Evolutionary conservation across 345 rosid genomes (phyloP).

Genomic region (Microthlaspi erraticum): DNA sequence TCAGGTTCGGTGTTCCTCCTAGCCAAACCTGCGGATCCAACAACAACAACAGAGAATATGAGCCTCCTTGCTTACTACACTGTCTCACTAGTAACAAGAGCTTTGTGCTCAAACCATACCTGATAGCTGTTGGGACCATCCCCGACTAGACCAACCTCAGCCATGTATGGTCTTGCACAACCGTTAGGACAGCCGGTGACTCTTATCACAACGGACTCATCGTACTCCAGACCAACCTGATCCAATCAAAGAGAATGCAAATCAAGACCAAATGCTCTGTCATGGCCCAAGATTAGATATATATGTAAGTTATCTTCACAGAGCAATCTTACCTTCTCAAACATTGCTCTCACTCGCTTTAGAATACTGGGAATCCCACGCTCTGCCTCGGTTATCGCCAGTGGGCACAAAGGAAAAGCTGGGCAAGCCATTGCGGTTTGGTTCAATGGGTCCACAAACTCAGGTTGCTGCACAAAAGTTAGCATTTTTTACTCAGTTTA

Average conservation of each 20-base stretch:
- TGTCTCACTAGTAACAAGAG: not conserved
- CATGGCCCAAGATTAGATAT: not conserved
- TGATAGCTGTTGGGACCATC: constrained; percentile 99
- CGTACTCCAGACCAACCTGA: constrained; percentile 91
- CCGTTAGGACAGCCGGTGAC: constrained; percentile 98
- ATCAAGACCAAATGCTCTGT: constrained; percentile 24
- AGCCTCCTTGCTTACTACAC: constrained; percentile 3
- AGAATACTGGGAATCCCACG: constrained; percentile 91
- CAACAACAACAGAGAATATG: constrained; percentile 10
- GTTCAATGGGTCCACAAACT: constrained; percentile 85
- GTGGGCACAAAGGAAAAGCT: constrained; percentile 92
- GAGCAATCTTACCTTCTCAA: constrained; percentile 71
- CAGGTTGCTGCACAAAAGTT: constrained; percentile 67
- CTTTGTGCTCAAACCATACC: constrained; percentile 47
- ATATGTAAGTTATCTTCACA: not conserved
- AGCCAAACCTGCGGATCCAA: constrained; percentile 78
- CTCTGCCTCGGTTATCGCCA: constrained; percentile 98
- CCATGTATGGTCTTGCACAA: constrained; percentile 99
- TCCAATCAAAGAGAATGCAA: constrained; percentile 14
- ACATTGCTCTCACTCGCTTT: constrained; percentile 86
- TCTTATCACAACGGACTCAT: constrained; percentile 88
- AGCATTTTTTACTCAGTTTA: constrained; percentile 2
- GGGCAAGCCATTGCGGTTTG: constrained; percentile 99
- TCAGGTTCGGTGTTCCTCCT: constrained; percentile 92
- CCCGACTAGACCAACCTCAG: constrained; percentile 97